phyloP scores from a whole-genome alignment of 2,329 filamentous ascomycete genomes.

The Colletotrichum noveboracense region DNA sequence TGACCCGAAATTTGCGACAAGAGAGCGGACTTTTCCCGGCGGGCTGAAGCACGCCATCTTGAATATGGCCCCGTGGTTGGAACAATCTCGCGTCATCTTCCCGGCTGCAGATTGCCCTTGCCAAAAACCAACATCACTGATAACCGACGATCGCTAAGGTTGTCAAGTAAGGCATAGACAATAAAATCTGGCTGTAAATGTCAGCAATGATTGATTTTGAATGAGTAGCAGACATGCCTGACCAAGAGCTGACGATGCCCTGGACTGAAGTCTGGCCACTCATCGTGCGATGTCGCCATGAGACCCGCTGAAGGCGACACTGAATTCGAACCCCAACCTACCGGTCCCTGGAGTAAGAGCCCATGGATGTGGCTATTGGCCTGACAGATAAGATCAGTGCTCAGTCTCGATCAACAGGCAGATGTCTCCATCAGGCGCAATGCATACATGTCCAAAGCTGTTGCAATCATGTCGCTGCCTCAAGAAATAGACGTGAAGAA shows the following conservation, averaged over 20 bases:
- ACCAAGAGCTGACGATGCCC: not conserved
- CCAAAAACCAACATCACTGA: not conserved
- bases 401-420: not conserved
- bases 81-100: not conserved
- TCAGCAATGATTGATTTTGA: not conserved
- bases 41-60: not conserved
- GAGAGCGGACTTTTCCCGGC: not conserved
- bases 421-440: not conserved
- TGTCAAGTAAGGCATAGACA: not conserved
- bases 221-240: not conserved
- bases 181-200: not conserved
- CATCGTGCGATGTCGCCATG: conserved; percentile 15
- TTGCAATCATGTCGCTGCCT: not conserved
- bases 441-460: not conserved
- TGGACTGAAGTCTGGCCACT: not conserved
- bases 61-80: not conserved
- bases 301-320: conserved; percentile 10
- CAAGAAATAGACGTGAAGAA: not conserved
- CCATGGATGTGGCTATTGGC: not conserved
- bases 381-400: not conserved
- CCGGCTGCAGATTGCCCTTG: not conserved
- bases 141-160: not conserved
- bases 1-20: not conserved
- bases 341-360: not conserved
- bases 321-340: not conserved